These are phyloP conservation scores for Paramyrothecium sp. DNA, from an alignment of 2,329 filamentous ascomycete species.

Conservation along the genomic window DNA sequence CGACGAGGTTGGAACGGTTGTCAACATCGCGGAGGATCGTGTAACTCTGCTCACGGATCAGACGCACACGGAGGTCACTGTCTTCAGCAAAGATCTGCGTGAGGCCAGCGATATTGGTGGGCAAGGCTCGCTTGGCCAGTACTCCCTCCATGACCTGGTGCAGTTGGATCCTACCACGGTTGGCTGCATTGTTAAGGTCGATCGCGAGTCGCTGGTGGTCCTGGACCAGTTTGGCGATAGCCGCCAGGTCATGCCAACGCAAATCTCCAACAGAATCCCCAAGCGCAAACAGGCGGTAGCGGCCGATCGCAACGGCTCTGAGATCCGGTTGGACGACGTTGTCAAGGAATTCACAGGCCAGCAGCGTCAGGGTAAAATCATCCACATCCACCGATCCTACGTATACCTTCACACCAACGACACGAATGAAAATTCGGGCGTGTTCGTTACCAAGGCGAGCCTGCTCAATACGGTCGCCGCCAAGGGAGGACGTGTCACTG, in stretches of 20 bases:
- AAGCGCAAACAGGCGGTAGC: slow-evolving; percentile 82
- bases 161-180: slow-evolving; percentile 92
- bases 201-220: slow-evolving; percentile 86
- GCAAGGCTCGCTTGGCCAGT: slow-evolving; percentile 81
- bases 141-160: slow-evolving; percentile 88
- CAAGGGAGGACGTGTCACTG: slow-evolving; percentile 79
- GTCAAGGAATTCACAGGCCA: slow-evolving; percentile 89
- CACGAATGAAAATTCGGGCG: slow-evolving; percentile 80
- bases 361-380: slow-evolving; percentile 80
- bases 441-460: slow-evolving; percentile 82
- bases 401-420: slow-evolving; percentile 86
- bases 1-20: slow-evolving; percentile 96
- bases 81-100: slow-evolving; percentile 95
- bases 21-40: slow-evolving; percentile 87
- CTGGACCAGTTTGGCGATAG: slow-evolving; percentile 87
- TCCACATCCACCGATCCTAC: slow-evolving; percentile 91
- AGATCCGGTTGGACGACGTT: slow-evolving; percentile 88
- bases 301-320: slow-evolving; percentile 88
- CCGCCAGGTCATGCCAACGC: slow-evolving; percentile 81
- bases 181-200: slow-evolving; percentile 90
- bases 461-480: slow-evolving; percentile 91
- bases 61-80: slow-evolving; percentile 89
- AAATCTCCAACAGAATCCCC: slow-evolving; percentile 86
- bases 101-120: slow-evolving; percentile 91
- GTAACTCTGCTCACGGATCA: slow-evolving; percentile 93